A percentile compares a stretch with the other conserved stretches of the same genome.
phyloP scores from a whole-genome alignment of 2,329 filamentous ascomycete species.

The Exophiala xenobiotica region DNA sequence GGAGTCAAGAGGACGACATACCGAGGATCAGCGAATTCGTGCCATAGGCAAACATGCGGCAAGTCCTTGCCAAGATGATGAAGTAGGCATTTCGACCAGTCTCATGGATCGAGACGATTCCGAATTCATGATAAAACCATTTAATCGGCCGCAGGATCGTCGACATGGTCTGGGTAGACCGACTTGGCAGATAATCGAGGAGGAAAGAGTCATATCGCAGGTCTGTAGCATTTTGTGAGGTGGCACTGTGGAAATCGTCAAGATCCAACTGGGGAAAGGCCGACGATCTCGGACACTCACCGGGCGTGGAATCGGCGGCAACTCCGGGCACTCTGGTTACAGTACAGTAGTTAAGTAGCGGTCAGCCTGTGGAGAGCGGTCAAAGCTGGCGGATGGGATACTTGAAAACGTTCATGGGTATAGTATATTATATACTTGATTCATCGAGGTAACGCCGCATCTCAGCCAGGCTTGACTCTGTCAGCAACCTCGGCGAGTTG shows the following conservation, averaged over 20 bases:
- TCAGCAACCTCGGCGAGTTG: no score
- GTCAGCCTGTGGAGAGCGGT: no score
- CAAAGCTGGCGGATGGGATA: no score
- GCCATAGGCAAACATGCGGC: constrained; percentile 34
- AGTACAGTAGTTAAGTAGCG: no score
- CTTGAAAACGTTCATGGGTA: no score
- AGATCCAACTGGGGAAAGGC: background rate
- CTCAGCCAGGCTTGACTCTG: no score
- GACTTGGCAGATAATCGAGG: background rate
- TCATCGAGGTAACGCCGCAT: no score
- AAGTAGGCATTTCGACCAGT: constrained; percentile 31
- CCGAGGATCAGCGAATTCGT: constrained; percentile 31
- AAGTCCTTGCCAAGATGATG: constrained; percentile 29
- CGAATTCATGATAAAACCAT: constrained; percentile 33
- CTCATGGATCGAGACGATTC: constrained; percentile 27
- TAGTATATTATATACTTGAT: no score
- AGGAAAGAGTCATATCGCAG: background rate
- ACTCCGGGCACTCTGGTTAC: background rate
- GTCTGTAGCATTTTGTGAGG: background rate
- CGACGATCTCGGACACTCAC: background rate
- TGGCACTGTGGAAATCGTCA: no score
- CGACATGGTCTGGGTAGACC: constrained; percentile 11
- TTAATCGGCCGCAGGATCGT: constrained; percentile 14
- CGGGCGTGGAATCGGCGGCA: background rate
- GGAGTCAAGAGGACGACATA: constrained; percentile 12